These are phyloP conservation scores for Backusella psychrophila DNA, from an alignment of 192 early-diverging fungal species.

Conservation along the genomic window DNA sequence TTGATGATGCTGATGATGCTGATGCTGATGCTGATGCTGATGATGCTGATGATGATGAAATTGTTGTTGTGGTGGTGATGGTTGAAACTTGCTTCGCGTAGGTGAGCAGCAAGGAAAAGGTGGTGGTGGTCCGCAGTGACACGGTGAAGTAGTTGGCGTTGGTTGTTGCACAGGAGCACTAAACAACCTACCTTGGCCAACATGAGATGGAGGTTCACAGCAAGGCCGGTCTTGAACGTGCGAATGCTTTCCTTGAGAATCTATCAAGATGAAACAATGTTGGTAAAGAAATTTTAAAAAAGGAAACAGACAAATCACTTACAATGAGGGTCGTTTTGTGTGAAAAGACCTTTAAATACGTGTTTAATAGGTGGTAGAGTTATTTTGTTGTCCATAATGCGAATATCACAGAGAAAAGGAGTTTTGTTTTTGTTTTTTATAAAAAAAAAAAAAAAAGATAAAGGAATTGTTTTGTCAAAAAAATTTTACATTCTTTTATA, in stretches of 20 bases:
- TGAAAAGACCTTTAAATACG: slow-evolving; percentile 4
- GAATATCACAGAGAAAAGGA: background rate
- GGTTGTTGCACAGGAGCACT: background rate
- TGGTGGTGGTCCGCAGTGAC: background rate
- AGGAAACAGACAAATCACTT: background rate
- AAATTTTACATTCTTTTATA: background rate
- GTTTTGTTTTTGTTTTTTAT: too few species aligned
- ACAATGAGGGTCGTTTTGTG: background rate
- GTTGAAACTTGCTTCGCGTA: background rate
- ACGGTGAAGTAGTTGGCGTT: background rate
- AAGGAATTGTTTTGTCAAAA: background rate
- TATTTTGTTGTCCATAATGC: slow-evolving; percentile 1
- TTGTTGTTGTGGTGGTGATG: background rate
- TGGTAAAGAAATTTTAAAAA: background rate
- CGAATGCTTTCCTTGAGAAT: background rate
- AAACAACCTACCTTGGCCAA: background rate
- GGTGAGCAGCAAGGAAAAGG: background rate
- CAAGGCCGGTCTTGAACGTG: background rate
- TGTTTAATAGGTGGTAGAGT: slow-evolving; percentile 10
- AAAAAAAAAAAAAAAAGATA: background rate
- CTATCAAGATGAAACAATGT: background rate
- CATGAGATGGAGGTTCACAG: background rate
- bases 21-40: background rate
- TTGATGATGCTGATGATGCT: background rate
- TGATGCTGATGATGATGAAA: background rate